phyloP scores from a whole-genome alignment of 2,329 filamentous ascomycete genomes.

The Elsinoe fawcettii region DNA sequence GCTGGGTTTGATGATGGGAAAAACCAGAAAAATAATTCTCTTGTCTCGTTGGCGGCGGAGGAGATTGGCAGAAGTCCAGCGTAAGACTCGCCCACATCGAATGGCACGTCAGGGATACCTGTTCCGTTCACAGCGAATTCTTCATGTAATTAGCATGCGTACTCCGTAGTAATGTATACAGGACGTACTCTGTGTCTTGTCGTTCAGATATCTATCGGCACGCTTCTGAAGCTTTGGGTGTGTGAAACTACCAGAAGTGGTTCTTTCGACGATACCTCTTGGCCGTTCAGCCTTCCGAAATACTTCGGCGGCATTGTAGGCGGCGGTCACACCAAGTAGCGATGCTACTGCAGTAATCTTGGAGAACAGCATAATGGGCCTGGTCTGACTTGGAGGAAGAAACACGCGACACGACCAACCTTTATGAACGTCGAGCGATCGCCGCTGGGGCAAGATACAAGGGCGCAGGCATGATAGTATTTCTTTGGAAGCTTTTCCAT shows the following conservation, averaged over 20 bases:
- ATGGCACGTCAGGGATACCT: conserved; percentile 28
- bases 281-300: conserved; percentile 15
- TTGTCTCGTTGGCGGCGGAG: conserved; percentile 36
- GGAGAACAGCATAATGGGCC: background rate
- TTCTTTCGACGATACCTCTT: conserved; percentile 15
- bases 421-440: background rate
- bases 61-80: conserved; percentile 47
- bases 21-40: conserved; percentile 49
- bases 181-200: conserved; percentile 16
- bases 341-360: conserved; percentile 10
- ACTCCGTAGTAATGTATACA: background rate
- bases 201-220: conserved; percentile 17
- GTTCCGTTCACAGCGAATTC: conserved; percentile 26
- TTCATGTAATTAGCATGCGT: conserved; percentile 9
- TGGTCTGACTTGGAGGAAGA: background rate
- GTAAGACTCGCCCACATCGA: conserved; percentile 30
- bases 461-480: background rate
- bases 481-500: background rate
- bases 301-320: conserved; percentile 11
- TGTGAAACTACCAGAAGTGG: conserved; percentile 15
- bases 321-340: conserved; percentile 15
- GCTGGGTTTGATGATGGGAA: conserved; percentile 45
- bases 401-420: background rate
- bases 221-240: conserved; percentile 18
- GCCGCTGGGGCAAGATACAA: background rate